Evolutionary conservation across 352 stramenopile species (phyloP), one percentile per base, ranked within the genome.

Genomic region (Globisporangium recalcitrans): DNA sequence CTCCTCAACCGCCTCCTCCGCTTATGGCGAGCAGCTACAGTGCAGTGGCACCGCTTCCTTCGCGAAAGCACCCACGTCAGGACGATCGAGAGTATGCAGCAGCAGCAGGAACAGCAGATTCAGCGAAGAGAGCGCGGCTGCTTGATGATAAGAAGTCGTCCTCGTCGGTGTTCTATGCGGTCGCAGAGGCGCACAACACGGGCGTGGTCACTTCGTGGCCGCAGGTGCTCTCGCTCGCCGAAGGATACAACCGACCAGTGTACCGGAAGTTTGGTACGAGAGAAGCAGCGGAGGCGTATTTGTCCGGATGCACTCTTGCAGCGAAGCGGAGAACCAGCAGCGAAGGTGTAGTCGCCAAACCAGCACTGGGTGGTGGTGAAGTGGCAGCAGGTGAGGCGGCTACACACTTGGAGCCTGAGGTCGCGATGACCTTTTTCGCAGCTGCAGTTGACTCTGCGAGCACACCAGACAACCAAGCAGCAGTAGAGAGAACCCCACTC

Each of bases 161-260:
- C 54, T 42, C 46, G 59, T 42, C 47, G 58, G 38, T 44, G 63
- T 72, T 62, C 54, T 80, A 79, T 22, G 75, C 70, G 1, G 69
- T 80, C 1, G 63, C 75, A 13, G 71, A 76, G 52, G 74, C 73
- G 21, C 69, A 69, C 27, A 64, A 44, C 5, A 71, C 71, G 1
- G 78, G 75, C 14, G 62, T 85, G 32, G 73, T 75, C 31, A 69
- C 78, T 4, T 68, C 57, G 4, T 78, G 67, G 68, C 34, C 65
- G 1, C 64, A 80, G 8, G 63, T 82, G 26, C 42, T 77, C 32
- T 68, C 74, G 49, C 67, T 64, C 11, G 78, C 61, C 1, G 40
- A 73, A 9, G 70, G 63, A 46, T 67, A 62, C 21, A 38, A 48
- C 2, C 63, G 63, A 6, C 62, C 72, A 1, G 44, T 75, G 10